These are phyloP conservation scores for Lentinula boryana DNA, from an alignment of 768 basidiomycete genomes.

Conservation along the genomic window DNA sequence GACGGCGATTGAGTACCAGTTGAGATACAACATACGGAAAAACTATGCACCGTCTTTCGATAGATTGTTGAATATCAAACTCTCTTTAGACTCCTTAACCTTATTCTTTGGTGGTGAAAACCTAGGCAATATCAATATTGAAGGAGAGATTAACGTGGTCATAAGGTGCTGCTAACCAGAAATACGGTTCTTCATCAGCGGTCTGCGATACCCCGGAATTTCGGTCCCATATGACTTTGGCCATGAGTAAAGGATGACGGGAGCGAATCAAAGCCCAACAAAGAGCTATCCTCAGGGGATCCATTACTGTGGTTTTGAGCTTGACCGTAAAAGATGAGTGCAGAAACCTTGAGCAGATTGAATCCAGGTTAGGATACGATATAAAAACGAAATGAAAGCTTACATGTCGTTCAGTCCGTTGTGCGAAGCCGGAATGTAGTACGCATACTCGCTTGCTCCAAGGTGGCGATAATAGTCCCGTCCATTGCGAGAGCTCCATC, in stretches of 20 bases:
- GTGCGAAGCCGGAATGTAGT: conserved; percentile 21
- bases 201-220: not conserved
- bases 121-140: conserved; percentile 15
- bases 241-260: conserved; percentile 53
- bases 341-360: conserved; percentile 18
- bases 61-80: conserved; percentile 30
- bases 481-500: not conserved
- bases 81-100: conserved; percentile 32
- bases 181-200: conserved; percentile 1
- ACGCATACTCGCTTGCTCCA: conserved; percentile 25
- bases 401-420: conserved; percentile 29
- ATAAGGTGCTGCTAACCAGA: not conserved
- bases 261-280: conserved; percentile 56
- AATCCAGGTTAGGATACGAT: not conserved
- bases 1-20: not conserved
- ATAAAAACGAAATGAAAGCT: conserved; percentile 8
- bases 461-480: conserved; percentile 16
- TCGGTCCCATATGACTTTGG: conserved; percentile 31
- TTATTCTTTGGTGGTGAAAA: conserved; percentile 39
- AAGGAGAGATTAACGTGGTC: not conserved
- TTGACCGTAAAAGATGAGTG: conserved; percentile 23
- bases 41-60: conserved; percentile 35
- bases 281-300: conserved; percentile 29
- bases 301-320: conserved; percentile 8
- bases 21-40: not conserved